Conservation (phyloP, 441 rosid species). For the Viola pubescens region DNA sequence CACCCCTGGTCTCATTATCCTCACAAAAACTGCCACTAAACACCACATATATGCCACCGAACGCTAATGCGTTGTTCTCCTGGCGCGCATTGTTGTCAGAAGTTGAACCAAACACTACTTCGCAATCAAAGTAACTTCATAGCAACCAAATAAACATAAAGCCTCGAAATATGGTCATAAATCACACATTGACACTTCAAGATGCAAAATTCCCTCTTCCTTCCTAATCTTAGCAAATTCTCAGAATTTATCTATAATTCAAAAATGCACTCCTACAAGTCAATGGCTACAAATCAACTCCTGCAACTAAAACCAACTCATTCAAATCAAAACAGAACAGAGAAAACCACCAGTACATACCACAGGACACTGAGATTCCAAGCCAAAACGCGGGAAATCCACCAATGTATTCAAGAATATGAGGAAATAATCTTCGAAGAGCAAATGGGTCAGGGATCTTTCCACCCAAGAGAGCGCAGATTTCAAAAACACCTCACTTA, state of each 20-base stretch:
- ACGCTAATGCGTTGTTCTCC: not conserved
- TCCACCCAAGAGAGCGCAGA: conserved; percentile 5
- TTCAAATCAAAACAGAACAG: conserved; percentile 13
- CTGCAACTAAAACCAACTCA: not conserved
- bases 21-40: not conserved
- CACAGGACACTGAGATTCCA: not conserved
- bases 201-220: conserved; percentile 1
- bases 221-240: conserved; percentile 14
- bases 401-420: conserved; percentile 15
- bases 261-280: conserved; percentile 11
- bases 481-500: not conserved
- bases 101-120: not conserved
- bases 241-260: conserved; percentile 1
- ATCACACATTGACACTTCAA: not conserved
- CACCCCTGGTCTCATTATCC: conserved; percentile 1
- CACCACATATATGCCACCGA: conserved; percentile 5
- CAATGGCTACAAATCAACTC: conserved; percentile 11
- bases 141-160: too few species aligned
- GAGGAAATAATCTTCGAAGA: conserved; percentile 7
- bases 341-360: not conserved
- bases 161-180: too few species aligned
- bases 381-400: conserved; percentile 16
- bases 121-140: not conserved
- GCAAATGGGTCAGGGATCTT: conserved; percentile 25
- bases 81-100: not conserved